Evolutionary conservation across 768 basidiomycete genomes (phyloP).

Genomic region (Boletus vinaceobasis): DNA sequence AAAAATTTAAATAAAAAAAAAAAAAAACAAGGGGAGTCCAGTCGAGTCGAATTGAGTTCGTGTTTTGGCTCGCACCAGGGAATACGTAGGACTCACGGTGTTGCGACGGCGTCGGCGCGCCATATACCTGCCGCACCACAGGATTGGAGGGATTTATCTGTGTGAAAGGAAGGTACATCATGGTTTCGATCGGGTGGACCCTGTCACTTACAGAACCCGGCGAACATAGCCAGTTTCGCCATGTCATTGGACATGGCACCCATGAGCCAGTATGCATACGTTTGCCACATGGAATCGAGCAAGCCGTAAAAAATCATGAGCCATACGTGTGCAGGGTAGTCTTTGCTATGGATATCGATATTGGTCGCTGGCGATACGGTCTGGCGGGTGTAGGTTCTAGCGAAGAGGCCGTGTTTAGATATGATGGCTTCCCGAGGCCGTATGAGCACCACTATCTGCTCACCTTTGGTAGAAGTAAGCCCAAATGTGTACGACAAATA

Average conservation of each 20-base stretch:
- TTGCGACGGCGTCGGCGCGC: slow-evolving; percentile 60
- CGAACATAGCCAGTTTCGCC: slow-evolving; percentile 73
- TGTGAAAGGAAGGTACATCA: not conserved
- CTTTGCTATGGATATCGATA: slow-evolving; percentile 57
- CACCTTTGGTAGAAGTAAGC: slow-evolving; percentile 75
- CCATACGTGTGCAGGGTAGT: slow-evolving; percentile 55
- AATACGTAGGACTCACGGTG: slow-evolving; percentile 50
- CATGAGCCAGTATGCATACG: slow-evolving; percentile 79
- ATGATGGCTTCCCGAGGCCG: not conserved
- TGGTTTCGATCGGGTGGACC: not conserved
- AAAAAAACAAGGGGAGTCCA: too few species aligned
- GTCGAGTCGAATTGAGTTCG: not conserved
- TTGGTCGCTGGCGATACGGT: slow-evolving; percentile 36
- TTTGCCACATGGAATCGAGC: slow-evolving; percentile 85
- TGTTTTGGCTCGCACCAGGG: not conserved
- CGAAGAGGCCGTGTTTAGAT: not conserved
- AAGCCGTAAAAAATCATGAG: slow-evolving; percentile 74
- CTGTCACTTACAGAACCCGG: slow-evolving; percentile 69
- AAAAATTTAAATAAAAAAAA: too few species aligned
- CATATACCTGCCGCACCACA: slow-evolving; percentile 69
- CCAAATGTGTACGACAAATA: slow-evolving; percentile 73
- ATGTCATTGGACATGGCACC: slow-evolving; percentile 85
- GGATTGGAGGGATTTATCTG: slow-evolving; percentile 75
- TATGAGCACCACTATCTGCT: slow-evolving; percentile 9
- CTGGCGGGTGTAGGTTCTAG: slow-evolving; percentile 53